Base-by-base conservation (phyloP, 2,329 filamentous ascomycete species). In the Alternaria tenuissima region DNA sequence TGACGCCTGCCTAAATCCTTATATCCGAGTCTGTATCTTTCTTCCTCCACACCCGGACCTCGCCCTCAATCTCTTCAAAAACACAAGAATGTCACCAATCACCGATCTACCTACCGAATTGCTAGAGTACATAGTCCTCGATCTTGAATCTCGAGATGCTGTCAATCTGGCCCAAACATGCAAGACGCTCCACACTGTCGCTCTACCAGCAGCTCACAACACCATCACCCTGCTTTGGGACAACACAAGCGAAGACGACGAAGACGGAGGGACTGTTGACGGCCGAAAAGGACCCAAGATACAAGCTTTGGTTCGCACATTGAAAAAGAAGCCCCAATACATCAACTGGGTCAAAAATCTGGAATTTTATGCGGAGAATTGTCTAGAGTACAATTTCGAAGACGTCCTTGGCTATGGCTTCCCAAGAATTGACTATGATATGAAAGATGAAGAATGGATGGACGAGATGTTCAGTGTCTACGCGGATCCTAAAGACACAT, bases 41-140 rank as follows among this genome's bases (percentile, higher is more conserved):
- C 18, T 7, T 34, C 44, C 24, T 24, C 26, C 44, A 16, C 30
- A 12, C 30, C 30, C 30, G 11, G 8, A 8, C 32, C 44, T 49
- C 36, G 18, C 30, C n/a, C 24, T 26, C 24, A 26, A 26, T 26
- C 24, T 26, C 24, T 26, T 0, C 24, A 26, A 18, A n/a, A 8
- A 49, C 1, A 43, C 6, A 5, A 41, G 20, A 0, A 57, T 51
- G 46, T 36, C 54, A 18, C 51, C 46, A 36, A 39, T 57, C 7
- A 34, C 39, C 5, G 11, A 26, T 3, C 26, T 57, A 26, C 54
- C 54, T 12, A 42, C 20, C 28, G 54, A 57, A 41, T 34, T 57
- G 41, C 26, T 57, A 7, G 54, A 57, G 7, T 32, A 5, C 38
- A 51, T 57, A 32, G 26, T 57, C 26, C n/a, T 44, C 9, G n/a